Percentiles rank a stretch among this genome's conserved stretches.
Evolutionary conservation across 768 basidiomycete species (phyloP).

Genomic region (Boletus insuetus): DNA sequence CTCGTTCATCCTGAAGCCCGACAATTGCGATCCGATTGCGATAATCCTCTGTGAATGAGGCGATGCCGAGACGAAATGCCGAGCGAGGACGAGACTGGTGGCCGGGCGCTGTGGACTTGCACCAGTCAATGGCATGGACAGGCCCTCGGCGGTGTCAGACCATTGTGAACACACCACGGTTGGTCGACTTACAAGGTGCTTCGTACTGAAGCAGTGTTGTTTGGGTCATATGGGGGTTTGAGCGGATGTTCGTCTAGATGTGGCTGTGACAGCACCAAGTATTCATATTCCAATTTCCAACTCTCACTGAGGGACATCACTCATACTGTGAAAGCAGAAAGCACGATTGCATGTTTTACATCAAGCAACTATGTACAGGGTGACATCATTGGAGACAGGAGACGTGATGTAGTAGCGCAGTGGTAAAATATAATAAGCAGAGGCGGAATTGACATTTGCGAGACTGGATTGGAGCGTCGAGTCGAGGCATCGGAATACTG

Average conservation of each 20-base stretch:
- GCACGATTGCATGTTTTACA: conserved; percentile 28
- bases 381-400: conserved; percentile 21
- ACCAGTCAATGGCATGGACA: conserved; percentile 85
- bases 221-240: conserved; percentile 50
- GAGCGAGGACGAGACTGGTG: conserved; percentile 71
- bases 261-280: conserved; percentile 19
- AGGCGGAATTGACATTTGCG: conserved; percentile 18
- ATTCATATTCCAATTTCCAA: too few relatives aligned
- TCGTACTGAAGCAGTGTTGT: conserved; percentile 78
- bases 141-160: conserved; percentile 57
- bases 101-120: conserved; percentile 73
- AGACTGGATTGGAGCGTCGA: conserved; percentile 20
- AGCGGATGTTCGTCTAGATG: conserved; percentile 12
- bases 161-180: background rate
- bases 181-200: conserved; percentile 68
- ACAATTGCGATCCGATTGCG: conserved; percentile 79
- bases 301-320: background rate
- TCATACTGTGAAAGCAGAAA: background rate
- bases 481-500: conserved; percentile 20
- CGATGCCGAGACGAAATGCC: conserved; percentile 81
- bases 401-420: conserved; percentile 22
- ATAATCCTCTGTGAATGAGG: conserved; percentile 82
- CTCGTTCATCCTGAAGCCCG: conserved; percentile 80
- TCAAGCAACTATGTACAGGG: conserved; percentile 29
- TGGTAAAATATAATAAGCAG: conserved; percentile 16